These are phyloP conservation scores for Malassezia nana DNA, from an alignment of 1,284 basidiomycete genomes.

Conservation along the genomic window DNA sequence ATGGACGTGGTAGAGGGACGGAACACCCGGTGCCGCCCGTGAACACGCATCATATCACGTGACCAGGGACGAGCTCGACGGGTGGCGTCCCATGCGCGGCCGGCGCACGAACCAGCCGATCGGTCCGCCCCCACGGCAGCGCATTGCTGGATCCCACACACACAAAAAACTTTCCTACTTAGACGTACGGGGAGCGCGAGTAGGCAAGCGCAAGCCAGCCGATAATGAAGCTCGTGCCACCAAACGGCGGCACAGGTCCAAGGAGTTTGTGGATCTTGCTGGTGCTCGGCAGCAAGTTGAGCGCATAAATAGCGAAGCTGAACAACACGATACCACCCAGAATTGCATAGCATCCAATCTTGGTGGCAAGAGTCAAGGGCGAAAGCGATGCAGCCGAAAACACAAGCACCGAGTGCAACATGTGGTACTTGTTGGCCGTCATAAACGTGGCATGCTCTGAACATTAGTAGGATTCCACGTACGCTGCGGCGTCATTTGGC, in stretches of 20 bases:
- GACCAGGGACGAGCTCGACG: neutral
- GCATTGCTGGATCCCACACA: neutral
- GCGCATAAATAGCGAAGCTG: slow-evolving; percentile 41
- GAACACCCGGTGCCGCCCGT: slow-evolving; percentile 2
- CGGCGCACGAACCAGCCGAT: neutral
- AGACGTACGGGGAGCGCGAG: slow-evolving; percentile 17
- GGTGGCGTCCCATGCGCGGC: neutral
- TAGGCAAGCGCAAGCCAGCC: slow-evolving; percentile 41
- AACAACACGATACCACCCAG: slow-evolving; percentile 42
- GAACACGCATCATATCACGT: slow-evolving; percentile 6
- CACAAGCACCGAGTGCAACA: slow-evolving; percentile 40
- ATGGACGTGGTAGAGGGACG: neutral
- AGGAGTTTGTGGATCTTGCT: slow-evolving; percentile 33
- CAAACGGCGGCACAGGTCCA: slow-evolving; percentile 38
- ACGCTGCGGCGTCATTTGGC: slow-evolving; percentile 35
- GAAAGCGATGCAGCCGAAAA: slow-evolving; percentile 24
- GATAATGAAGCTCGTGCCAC: slow-evolving; percentile 38
- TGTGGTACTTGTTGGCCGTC: slow-evolving; percentile 42
- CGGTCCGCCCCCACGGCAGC: no score
- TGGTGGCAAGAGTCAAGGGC: slow-evolving; percentile 21
- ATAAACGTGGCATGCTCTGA: slow-evolving; percentile 34
- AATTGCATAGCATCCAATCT: slow-evolving; percentile 30
- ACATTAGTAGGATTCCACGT: slow-evolving; percentile 4
- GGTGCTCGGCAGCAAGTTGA: slow-evolving; percentile 35
- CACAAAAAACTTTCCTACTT: neutral